Base-by-base conservation (phyloP, 1,139 yeast species). In the Geotrichum candidum region DNA sequence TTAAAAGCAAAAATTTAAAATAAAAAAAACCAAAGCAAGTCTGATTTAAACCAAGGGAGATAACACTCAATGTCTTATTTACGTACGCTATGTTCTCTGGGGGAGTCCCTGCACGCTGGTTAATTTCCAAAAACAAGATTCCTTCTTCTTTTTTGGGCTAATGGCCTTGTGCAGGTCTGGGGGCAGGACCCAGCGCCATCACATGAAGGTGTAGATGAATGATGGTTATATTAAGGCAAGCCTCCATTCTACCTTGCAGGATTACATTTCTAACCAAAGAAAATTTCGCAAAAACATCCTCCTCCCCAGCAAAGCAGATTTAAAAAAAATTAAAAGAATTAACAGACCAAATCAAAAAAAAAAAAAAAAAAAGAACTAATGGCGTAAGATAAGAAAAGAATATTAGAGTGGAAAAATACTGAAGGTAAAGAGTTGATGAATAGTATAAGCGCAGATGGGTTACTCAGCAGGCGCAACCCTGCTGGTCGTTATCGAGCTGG, bases 401-500 rank as follows among this genome's bases (percentile, higher is more conserved):
- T 29, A 29, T 29, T 29, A 29, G 33, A 29, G 33, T 18, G 33
- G 38, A 29, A 23, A 54, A 41, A 27, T 29, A 41, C 38, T 38
- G 23, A 54, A 54, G 18, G 25, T 18, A 23, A 38, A 27, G 50
- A 41, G 9, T 10, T 22, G 31, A 33, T 10, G 31, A 45, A 53
- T 13, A 13, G 45, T 11, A 53, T 3, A 51, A 15, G 15, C 38
- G 25, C 27, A 29, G n/a, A 38, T 31, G 15, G 52, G 50, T 25
- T 9, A 51, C 52, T 56, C 72, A 90, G 76, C 97, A 91, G 22
- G 86, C 87, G 80, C 97, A 92, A 13, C 87, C 83, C 63, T 84
- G 80, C 62, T 83, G 78, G 64, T 90, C 97, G 61, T 86, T 87
- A 71, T 92, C 98, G 71, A 92, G 82, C 72, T 90, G 95, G 71